phyloP scores from a whole-genome alignment of 2,329 filamentous ascomycete species.

The Rutstroemia sp. region DNA sequence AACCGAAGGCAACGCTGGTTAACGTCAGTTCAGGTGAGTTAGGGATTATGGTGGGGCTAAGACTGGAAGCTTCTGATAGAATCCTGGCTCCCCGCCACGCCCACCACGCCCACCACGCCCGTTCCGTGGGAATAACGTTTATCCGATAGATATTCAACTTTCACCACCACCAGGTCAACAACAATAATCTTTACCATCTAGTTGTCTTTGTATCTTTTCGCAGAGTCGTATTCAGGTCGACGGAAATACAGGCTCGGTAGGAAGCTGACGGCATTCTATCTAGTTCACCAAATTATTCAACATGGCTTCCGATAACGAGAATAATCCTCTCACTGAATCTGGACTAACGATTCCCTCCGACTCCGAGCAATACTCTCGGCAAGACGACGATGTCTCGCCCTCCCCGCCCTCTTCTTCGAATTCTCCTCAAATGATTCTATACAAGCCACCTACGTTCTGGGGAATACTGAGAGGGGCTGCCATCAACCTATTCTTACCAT shows the following conservation, averaged over 20 bases:
- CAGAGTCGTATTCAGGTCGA: too few relatives aligned
- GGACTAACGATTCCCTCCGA: constrained; percentile 74
- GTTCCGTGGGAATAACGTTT: too few relatives aligned
- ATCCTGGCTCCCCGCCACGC: too few relatives aligned
- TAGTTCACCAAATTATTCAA: not conserved
- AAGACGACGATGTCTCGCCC: constrained; percentile 48
- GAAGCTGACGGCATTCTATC: too few relatives aligned
- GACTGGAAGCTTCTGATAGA: too few relatives aligned
- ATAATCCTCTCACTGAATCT: constrained; percentile 58
- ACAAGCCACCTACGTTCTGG: constrained; percentile 84
- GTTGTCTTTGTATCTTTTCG: too few relatives aligned
- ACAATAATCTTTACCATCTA: too few relatives aligned
- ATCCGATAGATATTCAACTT: too few relatives aligned
- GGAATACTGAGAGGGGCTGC: constrained; percentile 77
- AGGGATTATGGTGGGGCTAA: not conserved
- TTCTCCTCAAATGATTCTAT: constrained; percentile 70
- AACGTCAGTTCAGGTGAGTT: constrained; percentile 5
- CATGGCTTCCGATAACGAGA: constrained; percentile 47
- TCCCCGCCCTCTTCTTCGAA: constrained; percentile 53
- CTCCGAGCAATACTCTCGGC: constrained; percentile 72
- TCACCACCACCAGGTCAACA: too few relatives aligned
- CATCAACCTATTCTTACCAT: constrained; percentile 92
- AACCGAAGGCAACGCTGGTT: constrained; percentile 14
- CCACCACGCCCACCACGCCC: too few relatives aligned
- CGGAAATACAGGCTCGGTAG: too few relatives aligned